Conservation (phyloP, 345 rosid species). For the Populus ilicifolia region DNA sequence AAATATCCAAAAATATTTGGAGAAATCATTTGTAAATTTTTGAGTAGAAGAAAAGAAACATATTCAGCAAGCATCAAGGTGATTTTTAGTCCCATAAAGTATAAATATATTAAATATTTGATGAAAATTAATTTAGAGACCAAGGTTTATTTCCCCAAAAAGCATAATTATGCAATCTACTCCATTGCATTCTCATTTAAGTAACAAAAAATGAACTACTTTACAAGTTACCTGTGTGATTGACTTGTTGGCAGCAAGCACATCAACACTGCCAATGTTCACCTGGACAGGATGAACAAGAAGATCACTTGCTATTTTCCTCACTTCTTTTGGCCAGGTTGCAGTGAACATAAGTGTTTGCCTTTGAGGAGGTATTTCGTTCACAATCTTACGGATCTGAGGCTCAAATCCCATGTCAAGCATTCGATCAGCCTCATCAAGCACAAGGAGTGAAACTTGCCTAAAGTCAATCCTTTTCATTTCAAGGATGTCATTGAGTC, state of each 20-base stretch:
- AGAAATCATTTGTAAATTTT: neutral
- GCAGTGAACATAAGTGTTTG: constrained; percentile 98
- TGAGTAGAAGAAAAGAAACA: neutral
- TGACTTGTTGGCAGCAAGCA: constrained; percentile 91
- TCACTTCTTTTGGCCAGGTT: constrained; percentile 97
- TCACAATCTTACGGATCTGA: constrained; percentile 93
- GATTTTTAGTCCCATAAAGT: neutral
- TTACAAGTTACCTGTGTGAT: constrained; percentile 69
- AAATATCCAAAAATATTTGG: neutral
- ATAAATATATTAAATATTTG: neutral
- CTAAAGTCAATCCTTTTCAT: constrained; percentile 71
- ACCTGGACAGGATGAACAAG: constrained; percentile 92
- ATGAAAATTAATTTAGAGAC: no score
- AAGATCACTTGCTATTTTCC: constrained; percentile 87
- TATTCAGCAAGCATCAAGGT: neutral
- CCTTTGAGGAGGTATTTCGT: constrained; percentile 82
- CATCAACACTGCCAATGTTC: constrained; percentile 92
- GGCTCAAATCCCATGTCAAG: constrained; percentile 99
- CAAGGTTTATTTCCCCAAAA: no score
- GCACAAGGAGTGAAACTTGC: constrained; percentile 89
- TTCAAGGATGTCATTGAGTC: constrained; percentile 90
- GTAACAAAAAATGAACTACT: constrained; percentile 7
- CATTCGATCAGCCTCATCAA: constrained; percentile 98
- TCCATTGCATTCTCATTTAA: neutral
- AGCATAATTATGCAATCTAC: neutral